A percentile compares a stretch with the other conserved stretches of the same genome.
Conservation (phyloP, 2,329 filamentous ascomycete species). For the Colletotrichum limetticola region DNA sequence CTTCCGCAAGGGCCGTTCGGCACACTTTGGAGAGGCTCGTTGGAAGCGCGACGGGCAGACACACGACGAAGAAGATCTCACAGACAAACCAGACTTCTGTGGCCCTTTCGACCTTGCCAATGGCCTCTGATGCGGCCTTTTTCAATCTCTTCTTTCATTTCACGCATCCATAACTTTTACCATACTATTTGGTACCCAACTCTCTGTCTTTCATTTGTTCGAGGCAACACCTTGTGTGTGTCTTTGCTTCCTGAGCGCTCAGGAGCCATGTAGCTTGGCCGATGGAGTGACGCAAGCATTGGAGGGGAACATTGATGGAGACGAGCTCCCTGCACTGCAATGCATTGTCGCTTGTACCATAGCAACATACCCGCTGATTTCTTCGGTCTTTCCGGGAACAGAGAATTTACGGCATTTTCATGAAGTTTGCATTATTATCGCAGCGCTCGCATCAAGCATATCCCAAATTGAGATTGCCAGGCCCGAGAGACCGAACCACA, state of each 20-base stretch:
- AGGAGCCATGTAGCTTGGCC: slow-evolving; percentile 1
- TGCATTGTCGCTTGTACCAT: slow-evolving; percentile 24
- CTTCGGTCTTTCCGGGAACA: slow-evolving; percentile 6
- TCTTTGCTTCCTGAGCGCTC: background rate
- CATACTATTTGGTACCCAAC: slow-evolving; percentile 22
- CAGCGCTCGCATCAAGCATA: background rate
- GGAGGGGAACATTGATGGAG: slow-evolving; percentile 8
- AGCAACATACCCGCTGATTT: slow-evolving; percentile 26
- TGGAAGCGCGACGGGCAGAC: background rate
- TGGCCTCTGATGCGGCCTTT: slow-evolving; percentile 1
- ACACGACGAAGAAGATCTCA: background rate
- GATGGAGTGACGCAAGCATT: slow-evolving; percentile 21
- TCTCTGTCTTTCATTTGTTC: slow-evolving; percentile 27
- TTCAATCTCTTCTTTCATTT: slow-evolving; percentile 8
- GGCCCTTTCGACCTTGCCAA: background rate
- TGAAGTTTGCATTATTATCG: background rate
- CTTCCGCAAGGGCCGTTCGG: background rate
- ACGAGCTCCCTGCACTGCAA: background rate
- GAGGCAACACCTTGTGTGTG: slow-evolving; percentile 2
- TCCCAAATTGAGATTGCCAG: background rate
- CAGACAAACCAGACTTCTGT: background rate
- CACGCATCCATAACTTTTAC: slow-evolving; percentile 19
- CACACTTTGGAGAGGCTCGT: slow-evolving; percentile 3
- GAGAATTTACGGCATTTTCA: slow-evolving; percentile 11
- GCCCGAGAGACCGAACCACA: background rate